Conservation (phyloP, 2,329 filamentous ascomycete species). For the Fusarium staphyleae region DNA sequence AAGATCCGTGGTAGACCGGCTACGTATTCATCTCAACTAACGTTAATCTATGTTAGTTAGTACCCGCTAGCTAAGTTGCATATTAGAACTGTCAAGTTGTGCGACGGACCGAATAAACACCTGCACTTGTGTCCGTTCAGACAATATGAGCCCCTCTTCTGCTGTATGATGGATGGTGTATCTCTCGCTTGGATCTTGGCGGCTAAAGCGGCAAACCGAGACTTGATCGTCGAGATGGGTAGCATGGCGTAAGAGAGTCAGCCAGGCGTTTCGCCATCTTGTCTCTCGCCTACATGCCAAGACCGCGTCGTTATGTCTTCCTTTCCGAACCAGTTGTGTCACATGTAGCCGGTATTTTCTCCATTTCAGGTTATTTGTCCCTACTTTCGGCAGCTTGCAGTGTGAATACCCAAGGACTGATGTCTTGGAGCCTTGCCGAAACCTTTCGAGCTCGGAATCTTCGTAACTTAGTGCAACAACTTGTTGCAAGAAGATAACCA, state of each 20-base stretch:
- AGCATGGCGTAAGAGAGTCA: too few relatives aligned
- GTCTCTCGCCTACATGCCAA: conserved; percentile 3
- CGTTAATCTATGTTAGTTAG: too few relatives aligned
- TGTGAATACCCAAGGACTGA: not conserved
- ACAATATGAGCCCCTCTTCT: too few relatives aligned
- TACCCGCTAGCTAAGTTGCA: too few relatives aligned
- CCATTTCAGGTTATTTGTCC: not conserved
- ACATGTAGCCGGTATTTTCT: not conserved
- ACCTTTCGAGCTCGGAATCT: not conserved
- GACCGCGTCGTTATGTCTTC: not conserved
- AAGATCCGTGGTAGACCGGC: too few relatives aligned
- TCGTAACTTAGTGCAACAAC: not conserved
- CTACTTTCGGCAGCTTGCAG: not conserved
- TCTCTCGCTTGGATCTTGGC: not conserved
- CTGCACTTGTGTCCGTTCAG: too few relatives aligned
- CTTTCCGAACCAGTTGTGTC: not conserved
- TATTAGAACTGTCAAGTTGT: too few relatives aligned
- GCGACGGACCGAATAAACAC: too few relatives aligned
- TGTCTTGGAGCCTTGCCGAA: not conserved
- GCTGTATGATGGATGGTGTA: too few relatives aligned
- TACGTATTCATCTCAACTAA: too few relatives aligned
- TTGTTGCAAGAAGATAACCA: not conserved
- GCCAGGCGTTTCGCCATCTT: not conserved
- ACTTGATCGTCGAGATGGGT: not conserved
- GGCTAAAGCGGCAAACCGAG: not conserved